Evolutionary conservation across 177 flowering plant genomes (phyloP), one percentile per base, ranked within the genome.

Genomic region (Telopea speciosissima): DNA sequence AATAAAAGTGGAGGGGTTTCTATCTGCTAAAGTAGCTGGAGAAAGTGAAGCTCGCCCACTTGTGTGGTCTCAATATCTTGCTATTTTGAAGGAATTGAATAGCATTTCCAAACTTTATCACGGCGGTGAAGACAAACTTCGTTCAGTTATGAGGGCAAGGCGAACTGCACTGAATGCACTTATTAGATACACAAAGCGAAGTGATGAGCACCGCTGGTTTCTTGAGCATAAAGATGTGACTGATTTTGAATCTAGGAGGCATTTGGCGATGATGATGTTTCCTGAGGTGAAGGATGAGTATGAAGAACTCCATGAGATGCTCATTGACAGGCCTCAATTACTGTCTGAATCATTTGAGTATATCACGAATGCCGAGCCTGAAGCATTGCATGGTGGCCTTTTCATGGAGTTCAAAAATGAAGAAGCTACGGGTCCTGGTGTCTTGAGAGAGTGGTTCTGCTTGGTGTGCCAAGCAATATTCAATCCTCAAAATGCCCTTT

Each of bases 391-490:
- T 73, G 76, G 77, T 74, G 93, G 91, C 28, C 77, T 95, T 62
- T 91, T 89, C 67, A 82, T 95, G 90, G 96, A 92, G 79, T 95
- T 95, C 80, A 92, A 90, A 80, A 87, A 91, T 81, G 99, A 95
- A 81, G 99, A 92, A 81, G 99, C 97, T 42, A 92, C 97, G 0
- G 99, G 99, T 21, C 97, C 96, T 67, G 99, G 99, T 65, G 99
- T 95, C 1, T 70, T 95, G 78, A 74, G 97, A 52, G 99, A 95
- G 78, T 95, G 99, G 99, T 92, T 95, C 78, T 83, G 78, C 74
- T 79, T 90, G 82, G 97, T 95, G 1, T 90, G 89, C 82, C 89
- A 86, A 77, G 96, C 83, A 65, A 79, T 95, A 49, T 95, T 92
- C 74, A 83, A 92, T 81, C 96, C 86, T 31, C 83, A 88, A 72